These are phyloP conservation scores for Solanum appendiculatum DNA, from an alignment of 257 asterid genomes.

Conservation along the genomic window DNA sequence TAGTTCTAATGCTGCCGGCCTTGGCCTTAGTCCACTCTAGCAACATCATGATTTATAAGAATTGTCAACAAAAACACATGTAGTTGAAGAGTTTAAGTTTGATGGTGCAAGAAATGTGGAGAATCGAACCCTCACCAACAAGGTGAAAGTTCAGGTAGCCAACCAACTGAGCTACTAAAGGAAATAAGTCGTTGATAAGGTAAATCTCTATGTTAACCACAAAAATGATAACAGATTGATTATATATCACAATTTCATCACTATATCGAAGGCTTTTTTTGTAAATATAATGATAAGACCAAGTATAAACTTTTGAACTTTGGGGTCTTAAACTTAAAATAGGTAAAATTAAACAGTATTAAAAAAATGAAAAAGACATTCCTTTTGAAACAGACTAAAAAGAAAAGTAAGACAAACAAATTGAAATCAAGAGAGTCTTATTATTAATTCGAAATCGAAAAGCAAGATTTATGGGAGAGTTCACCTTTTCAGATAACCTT, in stretches of 20 bases:
- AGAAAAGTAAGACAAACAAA: not conserved
- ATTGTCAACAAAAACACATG: not conserved
- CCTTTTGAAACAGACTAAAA: not conserved
- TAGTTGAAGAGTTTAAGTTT: too few species aligned
- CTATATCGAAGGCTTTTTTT: not conserved
- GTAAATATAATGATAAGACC: not conserved
- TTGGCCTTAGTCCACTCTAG: constrained; percentile 11
- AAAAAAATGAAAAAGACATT: not conserved
- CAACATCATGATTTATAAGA: not conserved
- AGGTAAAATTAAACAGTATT: too few species aligned
- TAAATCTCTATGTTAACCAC: not conserved
- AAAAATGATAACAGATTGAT: not conserved
- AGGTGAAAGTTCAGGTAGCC: too few species aligned
- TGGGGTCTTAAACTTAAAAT: too few species aligned
- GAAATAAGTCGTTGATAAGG: too few species aligned
- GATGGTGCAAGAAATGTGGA: not conserved
- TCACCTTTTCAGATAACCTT: constrained; percentile 15
- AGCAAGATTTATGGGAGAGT: not conserved
- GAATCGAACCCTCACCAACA: not conserved
- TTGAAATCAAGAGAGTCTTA: too few species aligned
- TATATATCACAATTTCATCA: not conserved
- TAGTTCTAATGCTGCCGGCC: not conserved
- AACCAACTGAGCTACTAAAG: not conserved
- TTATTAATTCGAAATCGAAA: not conserved
- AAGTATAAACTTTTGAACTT: not conserved